phyloP scores from a whole-genome alignment of 1,139 yeast genomes.

The Entelexis paramagnoliae region DNA sequence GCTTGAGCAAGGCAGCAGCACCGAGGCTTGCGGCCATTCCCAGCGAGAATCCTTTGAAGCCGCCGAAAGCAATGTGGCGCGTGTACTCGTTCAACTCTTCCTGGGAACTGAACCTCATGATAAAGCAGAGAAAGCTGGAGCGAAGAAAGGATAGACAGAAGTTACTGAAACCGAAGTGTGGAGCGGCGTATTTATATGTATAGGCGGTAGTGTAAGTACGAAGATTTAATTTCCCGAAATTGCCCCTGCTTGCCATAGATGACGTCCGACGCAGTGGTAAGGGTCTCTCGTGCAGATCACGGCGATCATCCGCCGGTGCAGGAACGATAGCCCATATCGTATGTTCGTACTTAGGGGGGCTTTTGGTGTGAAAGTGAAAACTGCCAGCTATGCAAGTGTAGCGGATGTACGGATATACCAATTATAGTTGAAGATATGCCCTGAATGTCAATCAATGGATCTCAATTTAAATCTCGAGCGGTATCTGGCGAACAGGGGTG shows the following conservation, averaged over 20 bases:
- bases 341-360: conserved; percentile 3
- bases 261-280: conserved; percentile 4
- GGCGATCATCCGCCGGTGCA: background rate
- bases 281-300: conserved; percentile 2
- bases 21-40: conserved; percentile 49
- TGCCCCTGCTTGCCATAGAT: background rate
- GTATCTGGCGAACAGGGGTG: background rate
- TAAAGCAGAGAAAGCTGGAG: background rate
- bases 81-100: conserved; percentile 58
- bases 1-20: conserved; percentile 18
- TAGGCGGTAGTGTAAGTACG: background rate
- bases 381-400: no score
- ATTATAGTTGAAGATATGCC: no score
- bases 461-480: background rate
- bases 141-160: background rate
- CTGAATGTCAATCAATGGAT: background rate
- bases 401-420: background rate
- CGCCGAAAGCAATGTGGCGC: conserved; percentile 44
- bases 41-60: conserved; percentile 45
- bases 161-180: background rate
- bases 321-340: conserved; percentile 3
- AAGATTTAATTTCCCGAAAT: background rate
- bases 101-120: conserved; percentile 56
- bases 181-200: background rate
- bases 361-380: background rate